Percentiles rank a stretch among this genome's conserved stretches.
Conservation (phyloP, 1,284 basidiomycete species). For the Ustilago trichophora region DNA sequence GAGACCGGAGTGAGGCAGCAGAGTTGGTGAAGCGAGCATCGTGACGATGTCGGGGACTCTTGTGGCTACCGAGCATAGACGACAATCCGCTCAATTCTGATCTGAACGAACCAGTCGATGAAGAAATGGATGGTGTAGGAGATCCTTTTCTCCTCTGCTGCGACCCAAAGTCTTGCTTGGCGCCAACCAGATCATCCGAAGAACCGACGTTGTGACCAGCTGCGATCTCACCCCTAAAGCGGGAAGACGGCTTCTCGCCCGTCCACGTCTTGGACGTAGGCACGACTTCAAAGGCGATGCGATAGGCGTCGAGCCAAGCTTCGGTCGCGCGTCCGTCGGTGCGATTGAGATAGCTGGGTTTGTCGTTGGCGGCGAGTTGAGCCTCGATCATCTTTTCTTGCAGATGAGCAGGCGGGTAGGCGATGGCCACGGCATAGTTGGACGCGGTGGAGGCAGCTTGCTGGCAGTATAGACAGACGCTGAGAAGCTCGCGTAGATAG, state of each 20-base stretch:
- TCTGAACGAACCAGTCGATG: constrained; percentile 25
- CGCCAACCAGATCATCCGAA: constrained; percentile 6
- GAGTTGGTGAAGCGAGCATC: constrained; percentile 7
- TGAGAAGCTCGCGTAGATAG: constrained; percentile 37
- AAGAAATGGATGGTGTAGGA: constrained; percentile 21
- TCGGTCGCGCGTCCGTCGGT: constrained; percentile 37
- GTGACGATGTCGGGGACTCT: constrained; percentile 14
- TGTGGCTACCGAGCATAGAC: constrained; percentile 16
- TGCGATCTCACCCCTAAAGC: constrained; percentile 9
- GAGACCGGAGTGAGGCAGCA: background rate
- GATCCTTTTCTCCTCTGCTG: constrained; percentile 11
- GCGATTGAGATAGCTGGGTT: constrained; percentile 27
- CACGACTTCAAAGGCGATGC: constrained; percentile 21
- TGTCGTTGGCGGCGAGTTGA: constrained; percentile 5
- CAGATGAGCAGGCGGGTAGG: constrained; percentile 35
- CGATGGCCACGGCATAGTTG: constrained; percentile 28
- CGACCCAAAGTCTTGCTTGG: background rate
- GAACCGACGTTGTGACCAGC: constrained; percentile 3
- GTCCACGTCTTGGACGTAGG: constrained; percentile 44
- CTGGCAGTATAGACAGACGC: constrained; percentile 30
- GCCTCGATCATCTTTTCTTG: constrained; percentile 30
- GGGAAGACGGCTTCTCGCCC: constrained; percentile 29
- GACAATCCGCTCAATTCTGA: constrained; percentile 24
- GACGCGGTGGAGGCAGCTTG: background rate
- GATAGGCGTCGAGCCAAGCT: constrained; percentile 36